Base-by-base conservation (phyloP, 2,329 filamentous ascomycete species). In the Monilinia polystroma region DNA sequence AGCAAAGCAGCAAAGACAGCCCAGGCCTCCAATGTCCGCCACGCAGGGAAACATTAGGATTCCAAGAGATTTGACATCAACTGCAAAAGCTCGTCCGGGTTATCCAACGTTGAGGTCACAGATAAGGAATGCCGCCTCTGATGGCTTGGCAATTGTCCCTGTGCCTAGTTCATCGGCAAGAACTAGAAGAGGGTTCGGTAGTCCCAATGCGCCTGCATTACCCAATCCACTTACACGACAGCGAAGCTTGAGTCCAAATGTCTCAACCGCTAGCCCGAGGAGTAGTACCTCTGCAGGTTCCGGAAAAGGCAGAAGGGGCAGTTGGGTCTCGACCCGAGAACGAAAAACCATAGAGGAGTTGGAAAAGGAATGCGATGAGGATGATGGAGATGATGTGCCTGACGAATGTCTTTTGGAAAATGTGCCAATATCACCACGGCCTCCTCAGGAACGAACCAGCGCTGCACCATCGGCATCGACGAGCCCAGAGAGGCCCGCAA, bases 321-420 rank as follows among this genome's bases (percentile, higher is more conserved):
- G 84, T 81, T 93, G 90, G 90, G 89, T 92, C 76, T 84, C 88
- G 0, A 85, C 81, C 55, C 79, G 81, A 6, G 82, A 86, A 53
- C 83, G 88, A 67, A 94, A 92, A 76, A 87, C 88, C 0, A 82
- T 85, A 0, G 79, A 87, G 68, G 87, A 93, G 73, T 81, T 92
- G 63, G 91, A 95, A 75, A 85, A 86, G 65, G 91, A 94, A 75
- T 93, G 85, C 69, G 87, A 92, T 72, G 86, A 89, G 62, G 90
- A 93, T 71, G 89, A 93, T 64, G 88, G 86, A 64, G 90, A 93
- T 73, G 87, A 91, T 69, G 88, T 95, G 41, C 91, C 91, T 0
- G 90, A 93, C 35, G 90, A 91, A 64, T 84, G 91, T 32, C 84
- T 93, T 63, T 84, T 95, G 57, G 90, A 92, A 78, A 95, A 95